Evolutionary conservation across 2,329 filamentous ascomycete species (phyloP), one percentile per base, ranked within the genome.

Genomic region (Phaeosphaeria sp.): DNA sequence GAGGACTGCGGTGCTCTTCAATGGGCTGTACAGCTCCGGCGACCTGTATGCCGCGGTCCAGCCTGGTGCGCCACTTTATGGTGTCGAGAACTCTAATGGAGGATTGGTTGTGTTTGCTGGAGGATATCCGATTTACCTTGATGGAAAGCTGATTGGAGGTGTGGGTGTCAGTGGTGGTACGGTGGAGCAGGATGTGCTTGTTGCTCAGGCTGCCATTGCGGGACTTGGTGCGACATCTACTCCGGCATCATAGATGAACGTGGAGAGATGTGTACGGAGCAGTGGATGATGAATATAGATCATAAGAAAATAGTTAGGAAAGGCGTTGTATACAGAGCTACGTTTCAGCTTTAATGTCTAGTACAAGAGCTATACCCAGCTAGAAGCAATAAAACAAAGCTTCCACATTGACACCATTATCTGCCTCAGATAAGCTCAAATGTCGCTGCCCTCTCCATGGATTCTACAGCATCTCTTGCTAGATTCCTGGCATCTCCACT

Each of bases 401-500:
- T 27, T 27, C 9, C 25, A 27, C 25, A 27, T 27, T 5, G 4
- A 5, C 25, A 4, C 4, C 25, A 27, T 27, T 9, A 27, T 27
- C 5, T 5, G 25, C 46, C 6, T 46, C 42, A 46, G 17, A 58
- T 36, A 7, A 25, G 52, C 22, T 60, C 62, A 42, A 62, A 66
- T 15, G 58, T 67, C 57, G 73, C 69, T 9, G 63, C 67, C 53
- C 67, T 63, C 51, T 72, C 70, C 74, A 77, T 76, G 9, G 46
- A 52, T 50, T 66, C 60, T 5, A 72, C 52, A 0, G 72, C 70
- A 36, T 72, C 65, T 21, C 47, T 66, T 17, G 72, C 67, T 21
- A 71, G 54, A 3, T 47, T 13, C 52, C 57, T 68, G 2, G 74
- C 74, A 41, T 62, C 52, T 6, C 72, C 65, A 6, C 39, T 63